Percentiles rank a stretch among this genome's conserved stretches.
Evolutionary conservation across 2,329 filamentous ascomycete species (phyloP).

Genomic region (Phialophora tarda): DNA sequence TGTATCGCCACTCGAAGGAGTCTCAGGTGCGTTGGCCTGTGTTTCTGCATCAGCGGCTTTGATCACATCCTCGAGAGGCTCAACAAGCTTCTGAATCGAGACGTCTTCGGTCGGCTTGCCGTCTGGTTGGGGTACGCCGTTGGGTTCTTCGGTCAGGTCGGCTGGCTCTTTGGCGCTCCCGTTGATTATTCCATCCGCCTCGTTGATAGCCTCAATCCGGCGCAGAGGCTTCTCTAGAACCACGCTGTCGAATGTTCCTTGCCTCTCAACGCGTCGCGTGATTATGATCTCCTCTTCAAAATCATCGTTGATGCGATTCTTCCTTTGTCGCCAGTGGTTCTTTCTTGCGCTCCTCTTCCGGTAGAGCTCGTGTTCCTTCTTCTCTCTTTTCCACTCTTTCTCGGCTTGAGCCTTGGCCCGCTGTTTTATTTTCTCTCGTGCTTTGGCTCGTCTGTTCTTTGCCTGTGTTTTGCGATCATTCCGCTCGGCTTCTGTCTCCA

Average conservation of each 20-base stretch:
- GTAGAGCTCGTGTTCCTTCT: conserved; percentile 48
- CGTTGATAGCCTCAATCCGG: background rate
- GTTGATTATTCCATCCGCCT: background rate
- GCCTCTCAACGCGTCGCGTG: background rate
- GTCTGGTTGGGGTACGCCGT: background rate
- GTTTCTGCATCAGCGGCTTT: conserved; percentile 34
- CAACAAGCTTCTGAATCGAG: conserved; percentile 39
- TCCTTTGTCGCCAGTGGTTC: conserved; percentile 42
- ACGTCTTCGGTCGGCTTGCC: conserved; percentile 23
- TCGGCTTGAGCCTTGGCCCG: conserved; percentile 48
- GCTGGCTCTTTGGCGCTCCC: background rate
- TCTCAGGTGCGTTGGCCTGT: conserved; percentile 28
- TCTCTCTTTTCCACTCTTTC: conserved; percentile 50
- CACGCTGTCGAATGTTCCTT: background rate
- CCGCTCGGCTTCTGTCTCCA: conserved; percentile 44
- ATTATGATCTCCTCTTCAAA: background rate
- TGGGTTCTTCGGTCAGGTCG: background rate
- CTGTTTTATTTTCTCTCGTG: conserved; percentile 47
- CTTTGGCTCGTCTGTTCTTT: conserved; percentile 44
- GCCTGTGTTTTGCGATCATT: conserved; percentile 18
- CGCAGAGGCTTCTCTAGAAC: background rate
- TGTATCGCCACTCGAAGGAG: background rate
- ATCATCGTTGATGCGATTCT: conserved; percentile 14
- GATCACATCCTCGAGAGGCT: conserved; percentile 41
- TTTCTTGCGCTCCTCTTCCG: conserved; percentile 45